Base-by-base conservation (phyloP, 805 yeast species). In the Debaryomyces maramus region DNA sequence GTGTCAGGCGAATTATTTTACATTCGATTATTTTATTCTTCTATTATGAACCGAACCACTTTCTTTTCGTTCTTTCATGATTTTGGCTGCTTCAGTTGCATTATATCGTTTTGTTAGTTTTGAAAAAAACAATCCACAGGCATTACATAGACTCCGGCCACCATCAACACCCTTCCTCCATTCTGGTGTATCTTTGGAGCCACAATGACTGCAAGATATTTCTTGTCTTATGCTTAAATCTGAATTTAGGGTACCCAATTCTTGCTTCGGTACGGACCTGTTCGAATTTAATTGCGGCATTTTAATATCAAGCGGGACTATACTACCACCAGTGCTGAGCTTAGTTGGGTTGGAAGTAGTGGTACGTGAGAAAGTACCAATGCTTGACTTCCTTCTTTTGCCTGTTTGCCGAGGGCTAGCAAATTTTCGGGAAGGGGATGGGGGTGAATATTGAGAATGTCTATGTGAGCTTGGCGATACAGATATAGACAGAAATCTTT, bases 141-240 rank as follows among this genome's bases (percentile, higher is more conserved):
- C 97, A 60, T 89, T 89, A 63, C 97, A 89, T 43, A 89, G 68
- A 0, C 91, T 85, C 51, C 88, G 74, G 4, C 82, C 78, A 0
- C 96, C 95, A 41, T 78, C 75, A 1, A 96, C 96, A 0, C 97
- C 97, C 45, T 84, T 72, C 55, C 97, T 73, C 97, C 97, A 89
- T 60, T 90, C 97, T 0, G 97, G 97, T 0, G 96, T 86, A 34
- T 78, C 80, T 20, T 70, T 70, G 2, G 83, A 78, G 0, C 83
- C 82, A 64, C 97, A 89, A 50, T 88, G 96, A 24, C 43, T 46
- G 39, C 65, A 60, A 3, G 36, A 22, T 10, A 39, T 41, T 20
- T 44, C 42, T 8, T 41, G 39, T 19, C 41, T 41, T 19, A 45
- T 21, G 37, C 59, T 52, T 11, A 54, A 40, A 15, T 52, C 56